Base-by-base conservation (phyloP, 352 stramenopile species). In the Globisporangium iwayamae region DNA sequence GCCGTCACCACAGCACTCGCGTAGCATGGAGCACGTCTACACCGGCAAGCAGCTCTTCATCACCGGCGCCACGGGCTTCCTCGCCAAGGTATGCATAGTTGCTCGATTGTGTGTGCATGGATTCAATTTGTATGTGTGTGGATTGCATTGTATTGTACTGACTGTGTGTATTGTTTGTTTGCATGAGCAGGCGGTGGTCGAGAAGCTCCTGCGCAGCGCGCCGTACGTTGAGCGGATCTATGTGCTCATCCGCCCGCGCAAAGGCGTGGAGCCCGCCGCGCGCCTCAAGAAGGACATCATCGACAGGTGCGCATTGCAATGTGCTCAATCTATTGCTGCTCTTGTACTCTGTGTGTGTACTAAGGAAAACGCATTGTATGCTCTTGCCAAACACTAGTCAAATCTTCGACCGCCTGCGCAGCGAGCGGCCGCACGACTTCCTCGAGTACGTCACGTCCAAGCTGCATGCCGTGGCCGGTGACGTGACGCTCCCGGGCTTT, bases 31-130 rank as follows among this genome's bases (percentile, higher is more conserved):
- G 65, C 60, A 82, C 47, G 46, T 76, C 36, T 91, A 87, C 60
- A 62, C 75, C 11, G 80, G 73, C 41, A 87, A 90, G 50, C 76
- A 74, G 34, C 65, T 96, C 59, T 92, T 96, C 63, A 63, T 96
- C 65, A 95, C 88, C n/a, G 88, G 88, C 53, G 88, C 73, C 62
- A 96, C 87, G 51, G 87, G 88, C 66, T 96, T 96, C 69, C 73
- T 94, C 41, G 88, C 80, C 63, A 96, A 96, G 70, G 87, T 90
- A 64, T 25, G 60, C 5, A 9, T 18, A 28, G 4, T 32, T 52
- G n/a, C n/a, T 16, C 22, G n/a, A 0, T 5, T 50, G 4, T 20
- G 48, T 55, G 22, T 13, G 46, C 14, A 20, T 20, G 64, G 32
- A 36, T 36, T 8, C 7, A 36, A 25, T 39, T 38, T 32, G 32